Conservation (phyloP, 2,329 filamentous ascomycete species). For the Trichoderma endophyticum region DNA sequence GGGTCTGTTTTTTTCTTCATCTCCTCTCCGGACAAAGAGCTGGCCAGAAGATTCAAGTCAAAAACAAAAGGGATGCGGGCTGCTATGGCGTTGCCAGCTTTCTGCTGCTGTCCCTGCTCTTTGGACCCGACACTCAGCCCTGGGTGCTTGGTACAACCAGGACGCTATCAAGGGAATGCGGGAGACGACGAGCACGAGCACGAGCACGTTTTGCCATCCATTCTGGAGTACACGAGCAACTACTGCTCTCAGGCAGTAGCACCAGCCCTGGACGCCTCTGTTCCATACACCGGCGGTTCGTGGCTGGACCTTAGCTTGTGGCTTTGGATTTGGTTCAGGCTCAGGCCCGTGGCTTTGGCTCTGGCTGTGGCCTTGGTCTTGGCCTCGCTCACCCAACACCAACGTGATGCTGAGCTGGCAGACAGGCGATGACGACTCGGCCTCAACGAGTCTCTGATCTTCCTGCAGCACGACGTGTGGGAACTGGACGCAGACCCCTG, state of each 20-base stretch:
- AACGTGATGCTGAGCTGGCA: constrained; percentile 16
- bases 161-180: not conserved
- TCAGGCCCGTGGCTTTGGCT: not conserved
- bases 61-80: not conserved
- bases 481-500: constrained; percentile 15
- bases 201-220: not conserved
- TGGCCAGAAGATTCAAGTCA: not conserved
- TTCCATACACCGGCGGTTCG: not conserved
- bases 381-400: not conserved
- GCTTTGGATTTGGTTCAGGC: not conserved
- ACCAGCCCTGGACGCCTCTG: not conserved
- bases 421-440: constrained; percentile 12
- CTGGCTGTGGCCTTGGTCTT: not conserved
- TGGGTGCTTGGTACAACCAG: not conserved
- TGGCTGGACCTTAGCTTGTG: not conserved
- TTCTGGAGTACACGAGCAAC: not conserved
- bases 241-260: not conserved
- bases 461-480: constrained; percentile 6
- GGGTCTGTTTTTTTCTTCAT: not conserved
- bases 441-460: constrained; percentile 6
- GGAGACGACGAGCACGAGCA: not conserved
- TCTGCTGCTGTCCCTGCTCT: not conserved
- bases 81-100: not conserved
- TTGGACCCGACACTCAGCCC: not conserved
- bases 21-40: not conserved